Evolutionary conservation across 768 basidiomycete genomes (phyloP), one percentile per base, ranked within the genome.

Genomic region (Tricholoma matsutake): DNA sequence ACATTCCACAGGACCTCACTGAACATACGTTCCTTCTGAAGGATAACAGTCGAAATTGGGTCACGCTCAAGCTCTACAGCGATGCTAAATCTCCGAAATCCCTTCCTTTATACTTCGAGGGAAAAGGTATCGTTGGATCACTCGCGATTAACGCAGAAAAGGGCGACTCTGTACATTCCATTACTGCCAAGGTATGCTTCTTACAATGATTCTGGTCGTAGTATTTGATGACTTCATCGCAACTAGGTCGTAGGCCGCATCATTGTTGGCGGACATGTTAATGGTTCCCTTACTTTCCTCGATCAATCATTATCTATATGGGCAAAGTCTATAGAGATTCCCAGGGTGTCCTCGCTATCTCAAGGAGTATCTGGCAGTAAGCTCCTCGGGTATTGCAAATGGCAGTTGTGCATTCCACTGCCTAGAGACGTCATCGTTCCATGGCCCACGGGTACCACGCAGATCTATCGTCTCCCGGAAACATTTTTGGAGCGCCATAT

Each of bases 381-480:
- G 61, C 59, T 31, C 57, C 61, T 56, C 8, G 78, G 79, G 20
- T 65, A 68, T 28, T 78, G 77, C 56, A 66, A 65, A 0, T 79
- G 77, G 75, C 74, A 76, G 6, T 79, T 79, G 59, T 73, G 75
- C 4, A 73, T 81, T 58, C 61, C 72, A 3, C 73, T 79, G 63
- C 79, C 79, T 11, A 68, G 66, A 14, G 68, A 71, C 39, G 69
- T 73, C 7, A 64, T 64, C 11, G 56, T 73, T 18, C 54, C 64
- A 0, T 63, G 64, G 6, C 61, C 41, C 3, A 54, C 37, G 10
- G 51, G 62, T 25, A 63, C 70, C 7, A 61, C 72, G 25, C 56
- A 54, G 37, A 20, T 54, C 5, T 59, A 56, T 34, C 32, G n/a
- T 3, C 61, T 56, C 9, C 76, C 78, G 0, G 74, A 76, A 47